phyloP scores from a whole-genome alignment of 345 rosid species.

The Bretschneidera sinensis region DNA sequence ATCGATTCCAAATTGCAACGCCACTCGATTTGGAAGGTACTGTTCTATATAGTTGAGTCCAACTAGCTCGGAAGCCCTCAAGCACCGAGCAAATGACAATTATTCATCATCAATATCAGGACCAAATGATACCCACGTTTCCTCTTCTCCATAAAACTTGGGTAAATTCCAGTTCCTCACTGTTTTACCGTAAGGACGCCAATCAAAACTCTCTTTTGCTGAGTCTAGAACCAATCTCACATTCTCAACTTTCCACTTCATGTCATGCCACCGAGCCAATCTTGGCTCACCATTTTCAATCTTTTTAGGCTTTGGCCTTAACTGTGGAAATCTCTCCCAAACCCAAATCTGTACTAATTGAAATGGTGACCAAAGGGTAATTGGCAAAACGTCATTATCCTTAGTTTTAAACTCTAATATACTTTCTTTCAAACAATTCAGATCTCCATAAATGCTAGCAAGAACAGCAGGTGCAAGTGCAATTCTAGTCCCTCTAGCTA shows the following conservation, averaged over 20 bases:
- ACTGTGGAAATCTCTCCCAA: conserved; percentile 29
- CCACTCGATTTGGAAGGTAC: conserved; percentile 27
- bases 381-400: conserved; percentile 18
- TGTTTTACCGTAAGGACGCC: conserved; percentile 6
- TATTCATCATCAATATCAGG: conserved; percentile 9
- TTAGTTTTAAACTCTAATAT: not conserved
- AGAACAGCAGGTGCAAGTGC: conserved; percentile 19
- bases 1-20: conserved; percentile 27
- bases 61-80: conserved; percentile 19
- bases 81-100: conserved; percentile 13
- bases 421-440: conserved; percentile 28
- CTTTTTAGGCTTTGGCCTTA: no score
- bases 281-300: no score
- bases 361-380: conserved; percentile 14
- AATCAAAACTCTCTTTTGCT: conserved; percentile 9
- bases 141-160: conserved; percentile 7
- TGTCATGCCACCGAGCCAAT: conserved; percentile 21
- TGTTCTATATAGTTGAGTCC: conserved; percentile 15
- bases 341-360: conserved; percentile 30
- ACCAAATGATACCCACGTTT: conserved; percentile 9
- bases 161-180: not conserved
- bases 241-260: not conserved
- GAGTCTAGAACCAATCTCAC: conserved; percentile 18
- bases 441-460: no score
- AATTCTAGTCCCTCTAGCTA: conserved; percentile 16